Evolutionary conservation across 345 rosid genomes (phyloP), one percentile per base, ranked within the genome.

Genomic region (Sonneratia alba): DNA sequence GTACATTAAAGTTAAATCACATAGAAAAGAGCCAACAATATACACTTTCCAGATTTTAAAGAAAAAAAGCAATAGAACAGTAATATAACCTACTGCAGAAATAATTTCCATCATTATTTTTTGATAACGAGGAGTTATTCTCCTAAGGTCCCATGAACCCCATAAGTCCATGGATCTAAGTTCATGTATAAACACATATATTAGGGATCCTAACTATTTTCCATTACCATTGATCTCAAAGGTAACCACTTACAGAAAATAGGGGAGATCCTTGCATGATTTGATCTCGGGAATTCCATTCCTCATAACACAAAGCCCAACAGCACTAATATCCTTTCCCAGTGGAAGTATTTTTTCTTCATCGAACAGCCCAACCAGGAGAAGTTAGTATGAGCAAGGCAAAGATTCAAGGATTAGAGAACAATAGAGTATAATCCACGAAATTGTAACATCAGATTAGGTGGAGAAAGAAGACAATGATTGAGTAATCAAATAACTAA

Each of bases 291-390:
- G 93, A 75, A 83, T 79, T 79, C 96, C 97, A 73, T 84, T 77
- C 73, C 76, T 83, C 63, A 77, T 82, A 76, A 73, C 66, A 72
- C 84, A 88, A 56, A 85, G 73, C n/a, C 99, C 99, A 81, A 89
- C 86, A 56, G 87, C 96, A 73, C 78, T 87, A 37, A 90, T 74
- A 24, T 84, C 83, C 81, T 85, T 89, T 69, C 94, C 92, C 67
- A 90, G 65, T 36, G 96, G 94, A 78, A 95, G 91, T 73, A 95
- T 87, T 85, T 89, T 92, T 87, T 95, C 99, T 76, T 90, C 96
- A 76, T 90, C 89, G 65, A 95, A 91, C 75, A 95, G 76, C 53
- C 94, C 98, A 77, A 92, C 94, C 99, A 90, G 73, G n/a, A 71
- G 70, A 74, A 70, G 27, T 55, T 27, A 62, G 51, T 15, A 76